A percentile compares a stretch with the other conserved stretches of the same genome.
Evolutionary conservation across 352 stramenopile genomes (phyloP).

Genomic region (Phytophthora cactorum): DNA sequence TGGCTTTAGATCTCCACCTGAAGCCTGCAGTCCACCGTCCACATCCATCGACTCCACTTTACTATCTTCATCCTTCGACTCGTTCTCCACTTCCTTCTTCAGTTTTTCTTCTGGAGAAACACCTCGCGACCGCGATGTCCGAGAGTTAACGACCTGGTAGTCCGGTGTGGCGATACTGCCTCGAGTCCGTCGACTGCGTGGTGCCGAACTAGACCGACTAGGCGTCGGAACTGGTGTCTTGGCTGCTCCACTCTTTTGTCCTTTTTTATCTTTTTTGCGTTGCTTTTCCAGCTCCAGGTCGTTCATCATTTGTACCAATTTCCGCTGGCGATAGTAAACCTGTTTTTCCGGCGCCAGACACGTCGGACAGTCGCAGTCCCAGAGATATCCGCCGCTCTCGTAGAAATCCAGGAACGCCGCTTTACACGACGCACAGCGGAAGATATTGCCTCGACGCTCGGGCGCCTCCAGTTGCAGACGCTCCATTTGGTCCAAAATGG

Average conservation of each 20-base stretch:
- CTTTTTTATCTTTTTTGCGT: constrained; percentile 35
- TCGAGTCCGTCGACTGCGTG: constrained; percentile 20
- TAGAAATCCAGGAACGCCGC: constrained; percentile 55
- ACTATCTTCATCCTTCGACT: not conserved
- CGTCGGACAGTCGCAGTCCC: constrained; percentile 50
- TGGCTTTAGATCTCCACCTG: too few species aligned
- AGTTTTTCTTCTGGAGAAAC: too few species aligned
- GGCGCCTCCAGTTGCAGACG: constrained; percentile 31
- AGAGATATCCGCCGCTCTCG: constrained; percentile 37
- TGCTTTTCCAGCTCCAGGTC: constrained; percentile 40
- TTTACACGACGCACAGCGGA: constrained; percentile 53
- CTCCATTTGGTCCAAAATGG: constrained; percentile 45
- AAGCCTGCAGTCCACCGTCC: not conserved
- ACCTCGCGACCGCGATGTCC: too few species aligned
- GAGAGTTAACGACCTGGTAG: not conserved
- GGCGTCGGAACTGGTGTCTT: not conserved
- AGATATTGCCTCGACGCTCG: constrained; percentile 41
- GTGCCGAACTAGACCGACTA: constrained; percentile 20
- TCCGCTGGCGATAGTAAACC: constrained; percentile 40
- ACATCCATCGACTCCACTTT: not conserved
- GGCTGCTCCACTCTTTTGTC: constrained; percentile 12
- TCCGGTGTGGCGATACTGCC: constrained; percentile 12
- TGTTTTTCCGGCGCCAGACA: constrained; percentile 45
- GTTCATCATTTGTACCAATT: constrained; percentile 54
- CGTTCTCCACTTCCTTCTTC: not conserved